These are phyloP conservation scores for Talaromyces sp. DNA, from an alignment of 2,329 filamentous ascomycete genomes.

Conservation along the genomic window DNA sequence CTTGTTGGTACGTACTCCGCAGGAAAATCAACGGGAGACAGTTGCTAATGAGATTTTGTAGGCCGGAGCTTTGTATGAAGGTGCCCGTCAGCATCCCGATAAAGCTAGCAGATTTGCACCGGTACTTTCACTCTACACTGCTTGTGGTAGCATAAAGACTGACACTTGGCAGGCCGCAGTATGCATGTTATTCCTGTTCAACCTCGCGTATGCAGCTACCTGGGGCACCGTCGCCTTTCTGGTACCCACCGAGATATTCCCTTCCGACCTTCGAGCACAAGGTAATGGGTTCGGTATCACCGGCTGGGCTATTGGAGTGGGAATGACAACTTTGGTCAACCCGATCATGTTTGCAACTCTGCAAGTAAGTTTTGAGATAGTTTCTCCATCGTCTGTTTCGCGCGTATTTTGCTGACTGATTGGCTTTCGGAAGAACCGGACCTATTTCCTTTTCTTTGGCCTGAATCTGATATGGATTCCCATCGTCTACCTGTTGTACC, in stretches of 20 bases:
- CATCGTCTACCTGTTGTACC: conserved; percentile 52
- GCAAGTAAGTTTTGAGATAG: conserved; percentile 21
- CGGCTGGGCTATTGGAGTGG: conserved; percentile 58
- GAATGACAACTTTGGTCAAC: conserved; percentile 53
- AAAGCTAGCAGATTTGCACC: conserved; percentile 24
- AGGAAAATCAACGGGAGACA: background rate
- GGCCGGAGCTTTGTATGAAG: conserved; percentile 45
- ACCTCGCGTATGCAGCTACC: conserved; percentile 46
- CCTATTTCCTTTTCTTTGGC: conserved; percentile 53
- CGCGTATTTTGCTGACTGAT: background rate
- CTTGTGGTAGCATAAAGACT: background rate
- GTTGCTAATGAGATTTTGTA: background rate
- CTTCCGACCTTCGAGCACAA: conserved; percentile 55
- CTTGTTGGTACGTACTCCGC: conserved; percentile 27
- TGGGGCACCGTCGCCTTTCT: conserved; percentile 54
- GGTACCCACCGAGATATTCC: conserved; percentile 56
- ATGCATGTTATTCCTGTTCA: conserved; percentile 50
- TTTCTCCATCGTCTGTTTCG: background rate
- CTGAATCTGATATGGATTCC: conserved; percentile 53
- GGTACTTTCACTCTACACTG: background rate
- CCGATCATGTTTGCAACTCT: conserved; percentile 51
- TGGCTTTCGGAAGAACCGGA: conserved; percentile 34
- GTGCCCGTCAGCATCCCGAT: conserved; percentile 34
- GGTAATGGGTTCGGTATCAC: conserved; percentile 59
- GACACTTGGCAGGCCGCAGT: conserved; percentile 21